A percentile compares a stretch with the other conserved stretches of the same genome.
Evolutionary conservation across 148 eudicot genomes (phyloP).

Genomic region (Fagopyrum esculentum): DNA sequence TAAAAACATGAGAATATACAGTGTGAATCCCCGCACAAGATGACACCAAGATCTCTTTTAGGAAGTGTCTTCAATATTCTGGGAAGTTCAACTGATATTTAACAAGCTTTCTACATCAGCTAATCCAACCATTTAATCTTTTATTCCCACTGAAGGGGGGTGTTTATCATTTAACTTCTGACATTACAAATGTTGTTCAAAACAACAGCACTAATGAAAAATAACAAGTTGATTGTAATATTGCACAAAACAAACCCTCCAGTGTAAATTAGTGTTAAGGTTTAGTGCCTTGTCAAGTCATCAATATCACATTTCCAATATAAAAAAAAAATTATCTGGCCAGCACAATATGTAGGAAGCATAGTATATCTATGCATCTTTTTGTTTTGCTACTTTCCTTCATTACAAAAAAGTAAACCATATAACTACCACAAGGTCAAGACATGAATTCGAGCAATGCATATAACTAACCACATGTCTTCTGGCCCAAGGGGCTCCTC

Average conservation of each 20-base stretch:
- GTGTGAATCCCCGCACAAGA: slow-evolving; percentile 3
- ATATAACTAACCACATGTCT: slow-evolving; percentile 90
- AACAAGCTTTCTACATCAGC: neutral
- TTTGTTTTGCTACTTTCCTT: neutral
- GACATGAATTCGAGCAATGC: neutral
- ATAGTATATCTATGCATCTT: neutral
- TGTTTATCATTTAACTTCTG: neutral
- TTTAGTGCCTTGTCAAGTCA: neutral
- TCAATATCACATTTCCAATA: neutral
- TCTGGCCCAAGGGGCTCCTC: slow-evolving; percentile 95
- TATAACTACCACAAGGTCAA: neutral
- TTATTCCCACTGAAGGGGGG: neutral
- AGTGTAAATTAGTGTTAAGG: neutral
- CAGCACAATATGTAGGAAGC: neutral
- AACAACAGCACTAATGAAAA: neutral
- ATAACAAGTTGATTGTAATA: neutral
- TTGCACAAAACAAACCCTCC: too few species aligned
- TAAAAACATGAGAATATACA: slow-evolving; percentile 17
- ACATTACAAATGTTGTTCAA: neutral
- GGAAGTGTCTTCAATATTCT: neutral
- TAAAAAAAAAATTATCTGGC: neutral
- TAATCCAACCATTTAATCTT: neutral
- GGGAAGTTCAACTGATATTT: neutral
- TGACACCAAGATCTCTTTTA: neutral
- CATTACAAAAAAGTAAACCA: neutral